Conservation (phyloP, 192 early-diverging fungal species). For the Haplosporangium gracile region DNA sequence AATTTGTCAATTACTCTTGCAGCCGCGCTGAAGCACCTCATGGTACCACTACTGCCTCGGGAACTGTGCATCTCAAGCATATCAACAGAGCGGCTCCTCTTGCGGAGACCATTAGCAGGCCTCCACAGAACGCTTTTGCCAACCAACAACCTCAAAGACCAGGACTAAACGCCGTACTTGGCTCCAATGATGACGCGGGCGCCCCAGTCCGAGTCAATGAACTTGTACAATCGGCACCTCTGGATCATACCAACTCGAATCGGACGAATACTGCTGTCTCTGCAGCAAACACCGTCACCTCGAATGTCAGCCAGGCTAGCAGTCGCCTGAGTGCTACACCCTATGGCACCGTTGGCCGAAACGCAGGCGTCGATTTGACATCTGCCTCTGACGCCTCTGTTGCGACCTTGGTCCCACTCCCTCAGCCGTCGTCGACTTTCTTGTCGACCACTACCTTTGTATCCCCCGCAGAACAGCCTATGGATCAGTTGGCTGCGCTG, state of each 20-base stretch:
- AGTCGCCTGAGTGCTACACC: conserved; percentile 10
- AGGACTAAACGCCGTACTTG: background rate
- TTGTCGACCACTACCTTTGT: conserved; percentile 5
- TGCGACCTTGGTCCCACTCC: conserved; percentile 35
- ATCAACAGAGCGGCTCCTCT: conserved; percentile 8
- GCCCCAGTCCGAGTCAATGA: background rate
- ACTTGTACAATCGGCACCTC: conserved; percentile 9
- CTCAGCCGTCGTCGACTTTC: conserved; percentile 29
- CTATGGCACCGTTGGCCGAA: conserved; percentile 16
- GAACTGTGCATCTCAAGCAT: background rate
- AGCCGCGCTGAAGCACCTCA: conserved; percentile 17
- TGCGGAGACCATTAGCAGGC: background rate
- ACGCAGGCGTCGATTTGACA: background rate
- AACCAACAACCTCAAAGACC: background rate
- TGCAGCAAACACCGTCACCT: conserved; percentile 31
- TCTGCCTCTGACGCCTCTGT: conserved; percentile 25
- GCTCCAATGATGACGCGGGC: background rate
- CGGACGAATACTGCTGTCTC: conserved; percentile 39
- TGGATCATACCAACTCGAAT: conserved; percentile 11
- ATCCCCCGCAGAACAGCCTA: conserved; percentile 17
- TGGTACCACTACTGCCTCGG: background rate
- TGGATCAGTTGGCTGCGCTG: conserved; percentile 29
- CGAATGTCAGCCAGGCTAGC: conserved; percentile 29
- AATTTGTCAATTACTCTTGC: conserved; percentile 42
- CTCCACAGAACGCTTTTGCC: background rate